phyloP scores from a whole-genome alignment of 176 grass and related monocot species.

The Calamus simplicifolius region DNA sequence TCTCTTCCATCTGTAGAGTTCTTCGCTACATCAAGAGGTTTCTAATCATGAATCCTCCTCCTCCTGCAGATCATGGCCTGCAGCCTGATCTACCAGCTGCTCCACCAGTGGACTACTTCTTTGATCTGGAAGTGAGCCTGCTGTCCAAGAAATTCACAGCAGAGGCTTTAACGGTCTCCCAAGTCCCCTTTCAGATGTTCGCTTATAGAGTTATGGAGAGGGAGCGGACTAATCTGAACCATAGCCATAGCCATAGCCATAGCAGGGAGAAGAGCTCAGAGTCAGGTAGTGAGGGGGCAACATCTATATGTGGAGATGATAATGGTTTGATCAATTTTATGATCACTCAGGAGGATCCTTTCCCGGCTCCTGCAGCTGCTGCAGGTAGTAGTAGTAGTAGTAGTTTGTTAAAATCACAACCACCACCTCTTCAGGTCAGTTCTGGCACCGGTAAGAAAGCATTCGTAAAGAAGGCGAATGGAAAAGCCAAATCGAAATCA shows the following conservation, averaged over 20 bases:
- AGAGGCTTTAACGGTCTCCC: not conserved
- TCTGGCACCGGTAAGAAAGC: not conserved
- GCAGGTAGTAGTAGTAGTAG: too few species aligned
- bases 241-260: too few species aligned
- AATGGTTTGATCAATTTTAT: constrained; percentile 13
- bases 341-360: not conserved
- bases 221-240: constrained; percentile 10
- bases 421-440: not conserved
- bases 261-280: constrained; percentile 15
- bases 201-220: constrained; percentile 3
- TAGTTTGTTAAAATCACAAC: not conserved
- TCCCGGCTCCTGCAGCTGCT: not conserved
- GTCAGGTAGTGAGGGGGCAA: constrained; percentile 13
- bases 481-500: constrained; percentile 4
- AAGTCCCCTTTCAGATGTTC: constrained; percentile 21
- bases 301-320: constrained; percentile 13
- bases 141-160: not conserved
- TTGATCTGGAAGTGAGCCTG: constrained; percentile 12
- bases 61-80: constrained; percentile 2
- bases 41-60: constrained; percentile 8
- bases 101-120: constrained; percentile 9
- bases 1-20: constrained; percentile 14
- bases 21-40: constrained; percentile 17
- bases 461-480: not conserved
- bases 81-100: not conserved